A percentile compares a stretch with the other conserved stretches of the same genome.
Evolutionary conservation across 768 basidiomycete genomes (phyloP).

Genomic region (Agaricus blazei): DNA sequence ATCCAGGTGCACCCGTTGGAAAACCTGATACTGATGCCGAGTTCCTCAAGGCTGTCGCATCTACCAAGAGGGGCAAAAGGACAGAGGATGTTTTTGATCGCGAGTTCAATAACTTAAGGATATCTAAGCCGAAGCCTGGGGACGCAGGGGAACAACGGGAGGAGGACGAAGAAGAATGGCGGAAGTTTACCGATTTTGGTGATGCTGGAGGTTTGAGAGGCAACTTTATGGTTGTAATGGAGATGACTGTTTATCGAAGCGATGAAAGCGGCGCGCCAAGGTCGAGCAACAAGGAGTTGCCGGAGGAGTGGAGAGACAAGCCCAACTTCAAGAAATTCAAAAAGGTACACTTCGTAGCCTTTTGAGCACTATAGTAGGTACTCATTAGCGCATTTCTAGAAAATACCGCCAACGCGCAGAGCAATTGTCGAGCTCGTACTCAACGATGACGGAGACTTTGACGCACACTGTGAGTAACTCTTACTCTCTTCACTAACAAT

Average conservation of each 20-base stretch:
- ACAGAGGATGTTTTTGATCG: conserved; percentile 68
- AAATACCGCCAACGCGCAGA: conserved; percentile 19
- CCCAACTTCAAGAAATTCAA: conserved; percentile 80
- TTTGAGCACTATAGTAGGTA: background rate
- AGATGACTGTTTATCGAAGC: conserved; percentile 51
- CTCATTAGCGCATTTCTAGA: conserved; percentile 17
- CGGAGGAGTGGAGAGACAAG: conserved; percentile 40
- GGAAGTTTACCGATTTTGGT: conserved; percentile 58
- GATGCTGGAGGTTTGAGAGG: conserved; percentile 58
- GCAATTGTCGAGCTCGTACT: conserved; percentile 46
- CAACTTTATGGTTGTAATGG: conserved; percentile 77
- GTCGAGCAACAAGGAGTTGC: conserved; percentile 12
- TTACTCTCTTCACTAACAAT: background rate
- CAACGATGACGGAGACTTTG: conserved; percentile 48
- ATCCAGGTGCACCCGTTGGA: conserved; percentile 31
- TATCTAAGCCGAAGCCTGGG: conserved; percentile 57
- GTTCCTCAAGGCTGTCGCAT: conserved; percentile 71
- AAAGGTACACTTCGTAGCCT: conserved; percentile 39
- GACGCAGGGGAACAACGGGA: conserved; percentile 4
- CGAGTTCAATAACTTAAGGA: conserved; percentile 74
- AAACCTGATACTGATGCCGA: conserved; percentile 62
- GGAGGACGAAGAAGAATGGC: conserved; percentile 50
- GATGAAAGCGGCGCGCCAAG: conserved; percentile 12
- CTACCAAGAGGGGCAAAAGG: conserved; percentile 64
- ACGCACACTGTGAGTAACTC: conserved; percentile 41